Conservation (phyloP, 352 stramenopile species). For the Stramenopiles sp. region DNA sequence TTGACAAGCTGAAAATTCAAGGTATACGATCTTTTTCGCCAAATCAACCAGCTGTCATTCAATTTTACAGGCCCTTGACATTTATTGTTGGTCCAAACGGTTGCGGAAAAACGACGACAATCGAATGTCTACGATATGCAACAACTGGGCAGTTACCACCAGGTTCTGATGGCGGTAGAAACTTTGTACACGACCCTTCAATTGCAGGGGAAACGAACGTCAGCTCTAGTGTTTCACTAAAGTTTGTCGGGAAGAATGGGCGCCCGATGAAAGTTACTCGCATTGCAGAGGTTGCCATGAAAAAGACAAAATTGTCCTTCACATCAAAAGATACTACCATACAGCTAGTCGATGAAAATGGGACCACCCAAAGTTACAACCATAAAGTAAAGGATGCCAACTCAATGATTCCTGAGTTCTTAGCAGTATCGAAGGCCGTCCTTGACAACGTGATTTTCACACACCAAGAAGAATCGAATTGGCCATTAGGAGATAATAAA, state of each 20-base stretch:
- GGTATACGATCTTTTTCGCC: conserved; percentile 48
- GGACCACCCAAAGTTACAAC: conserved; percentile 11
- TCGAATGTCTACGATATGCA: conserved; percentile 96
- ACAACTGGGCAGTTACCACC: conserved; percentile 81
- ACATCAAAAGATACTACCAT: background rate
- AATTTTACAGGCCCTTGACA: conserved; percentile 96
- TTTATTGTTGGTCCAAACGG: conserved; percentile 91
- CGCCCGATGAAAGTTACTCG: background rate
- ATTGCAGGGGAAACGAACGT: conserved; percentile 23
- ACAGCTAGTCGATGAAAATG: background rate
- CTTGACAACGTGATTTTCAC: conserved; percentile 98
- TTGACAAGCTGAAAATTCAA: conserved; percentile 95
- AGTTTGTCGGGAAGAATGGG: background rate
- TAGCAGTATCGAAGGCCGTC: conserved; percentile 90
- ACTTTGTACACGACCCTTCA: conserved; percentile 90
- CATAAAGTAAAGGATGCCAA: conserved; percentile 32
- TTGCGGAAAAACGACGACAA: conserved; percentile 98
- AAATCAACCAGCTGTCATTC: conserved; percentile 50
- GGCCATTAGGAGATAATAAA: conserved; percentile 79
- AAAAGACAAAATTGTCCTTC: background rate
- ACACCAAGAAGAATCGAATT: conserved; percentile 92
- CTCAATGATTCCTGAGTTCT: conserved; percentile 41
- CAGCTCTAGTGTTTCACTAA: background rate
- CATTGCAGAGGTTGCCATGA: background rate
- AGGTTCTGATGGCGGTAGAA: conserved; percentile 55